These are phyloP conservation scores for Podosphaera leucotricha DNA, from an alignment of 2,329 filamentous ascomycete species.

Conservation along the genomic window DNA sequence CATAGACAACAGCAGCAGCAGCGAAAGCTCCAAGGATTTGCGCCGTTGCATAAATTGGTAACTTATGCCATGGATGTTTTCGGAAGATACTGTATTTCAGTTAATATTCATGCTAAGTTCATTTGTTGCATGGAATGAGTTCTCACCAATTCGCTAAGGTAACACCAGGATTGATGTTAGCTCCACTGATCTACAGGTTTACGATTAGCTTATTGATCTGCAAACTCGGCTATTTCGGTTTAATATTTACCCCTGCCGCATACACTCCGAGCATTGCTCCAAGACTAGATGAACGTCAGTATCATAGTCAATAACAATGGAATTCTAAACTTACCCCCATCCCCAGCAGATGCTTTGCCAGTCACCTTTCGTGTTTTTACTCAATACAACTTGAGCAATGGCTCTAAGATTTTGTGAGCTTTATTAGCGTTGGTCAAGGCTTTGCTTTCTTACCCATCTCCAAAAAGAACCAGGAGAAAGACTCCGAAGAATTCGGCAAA, in stretches of 20 bases:
- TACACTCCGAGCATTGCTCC: conserved; percentile 53
- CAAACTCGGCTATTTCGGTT: not conserved
- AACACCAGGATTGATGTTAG: conserved; percentile 47
- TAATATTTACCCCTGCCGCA: conserved; percentile 24
- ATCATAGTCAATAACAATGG: not conserved
- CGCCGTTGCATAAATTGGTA: conserved; percentile 39
- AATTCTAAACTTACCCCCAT: conserved; percentile 10
- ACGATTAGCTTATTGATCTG: conserved; percentile 3
- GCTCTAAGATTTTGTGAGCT: conserved; percentile 12
- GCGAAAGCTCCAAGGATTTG: conserved; percentile 45
- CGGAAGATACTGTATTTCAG: conserved; percentile 26
- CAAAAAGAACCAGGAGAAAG: conserved; percentile 45
- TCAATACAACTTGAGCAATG: conserved; percentile 42
- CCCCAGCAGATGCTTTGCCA: conserved; percentile 15
- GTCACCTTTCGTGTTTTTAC: conserved; percentile 6
- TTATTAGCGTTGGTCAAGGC: not conserved
- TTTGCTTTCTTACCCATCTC: conserved; percentile 27
- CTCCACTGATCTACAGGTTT: conserved; percentile 20
- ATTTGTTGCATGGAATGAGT: not conserved
- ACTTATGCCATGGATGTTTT: conserved; percentile 43
- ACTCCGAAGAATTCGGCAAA: conserved; percentile 48
- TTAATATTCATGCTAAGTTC: not conserved
- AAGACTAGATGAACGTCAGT: conserved; percentile 20
- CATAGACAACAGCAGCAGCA: conserved; percentile 25
- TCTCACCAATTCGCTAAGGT: conserved; percentile 38